phyloP scores from a whole-genome alignment of 257 asterid genomes.

The Penstemon newberryi region DNA sequence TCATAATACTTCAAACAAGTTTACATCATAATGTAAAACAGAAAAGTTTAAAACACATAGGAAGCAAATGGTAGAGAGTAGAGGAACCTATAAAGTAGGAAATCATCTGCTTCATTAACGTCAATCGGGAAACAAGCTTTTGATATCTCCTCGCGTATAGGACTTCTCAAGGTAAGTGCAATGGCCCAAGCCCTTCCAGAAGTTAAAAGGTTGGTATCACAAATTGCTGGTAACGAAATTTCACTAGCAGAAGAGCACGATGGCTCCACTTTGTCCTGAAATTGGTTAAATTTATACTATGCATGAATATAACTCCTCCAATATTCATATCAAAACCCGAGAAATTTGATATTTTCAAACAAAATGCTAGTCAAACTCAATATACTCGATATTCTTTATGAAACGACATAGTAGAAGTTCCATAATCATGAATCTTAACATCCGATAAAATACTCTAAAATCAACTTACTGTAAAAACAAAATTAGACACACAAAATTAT shows the following conservation, averaged over 20 bases:
- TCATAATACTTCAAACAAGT: slow-evolving; percentile 3
- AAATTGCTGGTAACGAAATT: slow-evolving; percentile 37
- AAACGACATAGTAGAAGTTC: not conserved
- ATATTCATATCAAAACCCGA: slow-evolving; percentile 9
- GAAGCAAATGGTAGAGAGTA: slow-evolving; percentile 12
- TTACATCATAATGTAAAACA: not conserved
- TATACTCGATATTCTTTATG: no score
- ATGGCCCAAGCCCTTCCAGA: slow-evolving; percentile 90
- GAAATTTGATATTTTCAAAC: not conserved
- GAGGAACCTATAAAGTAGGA: slow-evolving; percentile 71
- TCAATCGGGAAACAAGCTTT: slow-evolving; percentile 63
- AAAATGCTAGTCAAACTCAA: not conserved
- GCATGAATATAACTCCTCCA: slow-evolving; percentile 11
- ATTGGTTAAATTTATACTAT: slow-evolving; percentile 27
- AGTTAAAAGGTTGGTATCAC: slow-evolving; percentile 54
- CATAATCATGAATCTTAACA: slow-evolving; percentile 4
- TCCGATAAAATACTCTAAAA: not conserved
- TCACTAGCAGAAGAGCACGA: slow-evolving; percentile 47
- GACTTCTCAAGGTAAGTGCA: slow-evolving; percentile 71
- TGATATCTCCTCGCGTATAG: slow-evolving; percentile 62
- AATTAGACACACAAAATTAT: not conserved
- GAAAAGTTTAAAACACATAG: no score
- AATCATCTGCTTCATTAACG: slow-evolving; percentile 43
- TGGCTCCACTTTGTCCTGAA: slow-evolving; percentile 63
- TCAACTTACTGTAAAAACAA: not conserved